Percentiles rank a stretch among this genome's conserved stretches.
Evolutionary conservation across 1,139 yeast species (phyloP).

Genomic region (Saccharomycopsis hybrid): DNA sequence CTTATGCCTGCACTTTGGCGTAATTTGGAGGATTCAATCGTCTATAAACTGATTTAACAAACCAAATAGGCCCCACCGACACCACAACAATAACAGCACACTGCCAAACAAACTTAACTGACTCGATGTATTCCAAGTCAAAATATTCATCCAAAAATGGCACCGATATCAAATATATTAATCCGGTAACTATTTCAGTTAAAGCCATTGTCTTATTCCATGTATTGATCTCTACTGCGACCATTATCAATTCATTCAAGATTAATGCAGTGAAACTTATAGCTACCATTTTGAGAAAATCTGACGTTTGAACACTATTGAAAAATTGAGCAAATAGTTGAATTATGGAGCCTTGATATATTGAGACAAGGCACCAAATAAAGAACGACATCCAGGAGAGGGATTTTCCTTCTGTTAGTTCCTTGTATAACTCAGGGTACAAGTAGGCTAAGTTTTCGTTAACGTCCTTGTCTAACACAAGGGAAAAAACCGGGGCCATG

Average conservation of each 20-base stretch:
- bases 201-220: slow-evolving; percentile 81
- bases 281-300: slow-evolving; percentile 74
- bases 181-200: slow-evolving; percentile 64
- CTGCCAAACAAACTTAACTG: slow-evolving; percentile 65
- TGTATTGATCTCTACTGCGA: slow-evolving; percentile 80
- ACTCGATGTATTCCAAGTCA: slow-evolving; percentile 56
- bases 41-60: slow-evolving; percentile 66
- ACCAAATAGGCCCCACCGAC: slow-evolving; percentile 87
- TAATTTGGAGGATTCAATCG: slow-evolving; percentile 87
- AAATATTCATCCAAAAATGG: slow-evolving; percentile 85
- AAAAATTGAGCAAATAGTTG: slow-evolving; percentile 76
- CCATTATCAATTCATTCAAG: slow-evolving; percentile 87
- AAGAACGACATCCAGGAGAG: slow-evolving; percentile 83
- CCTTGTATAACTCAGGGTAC: slow-evolving; percentile 93
- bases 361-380: slow-evolving; percentile 82
- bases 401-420: slow-evolving; percentile 80
- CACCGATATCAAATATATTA: slow-evolving; percentile 61
- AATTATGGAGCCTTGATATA: slow-evolving; percentile 80
- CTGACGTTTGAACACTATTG: slow-evolving; percentile 49
- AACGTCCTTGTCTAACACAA: slow-evolving; percentile 87
- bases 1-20: slow-evolving; percentile 79
- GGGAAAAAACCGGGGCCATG: slow-evolving; percentile 96
- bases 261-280: slow-evolving; percentile 75
- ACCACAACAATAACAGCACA: slow-evolving; percentile 54
- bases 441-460: slow-evolving; percentile 82